Conservation (phyloP, 2,329 filamentous ascomycete species). For the Fusarium azukiicola region DNA sequence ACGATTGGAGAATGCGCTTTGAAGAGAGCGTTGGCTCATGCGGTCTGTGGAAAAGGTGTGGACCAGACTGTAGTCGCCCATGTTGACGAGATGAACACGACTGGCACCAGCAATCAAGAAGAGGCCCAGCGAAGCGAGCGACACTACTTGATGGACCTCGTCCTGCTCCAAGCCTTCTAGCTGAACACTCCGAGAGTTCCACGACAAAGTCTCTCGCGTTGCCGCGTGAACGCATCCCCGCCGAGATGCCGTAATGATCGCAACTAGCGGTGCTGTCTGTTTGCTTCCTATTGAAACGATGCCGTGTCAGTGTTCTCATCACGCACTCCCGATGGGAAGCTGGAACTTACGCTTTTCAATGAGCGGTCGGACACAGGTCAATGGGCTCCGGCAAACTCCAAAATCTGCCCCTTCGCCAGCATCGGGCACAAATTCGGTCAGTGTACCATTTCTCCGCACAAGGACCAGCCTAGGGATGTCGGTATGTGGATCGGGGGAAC, state of each 20-base stretch:
- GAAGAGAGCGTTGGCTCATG: conserved; percentile 79
- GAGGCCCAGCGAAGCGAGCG: conserved; percentile 77
- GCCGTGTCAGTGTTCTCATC: conserved; percentile 3
- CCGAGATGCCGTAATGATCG: conserved; percentile 70
- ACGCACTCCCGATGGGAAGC: neutral
- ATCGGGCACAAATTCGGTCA: conserved; percentile 78
- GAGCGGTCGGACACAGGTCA: conserved; percentile 73
- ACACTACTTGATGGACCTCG: conserved; percentile 75
- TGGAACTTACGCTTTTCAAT: conserved; percentile 67
- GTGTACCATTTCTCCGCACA: conserved; percentile 81
- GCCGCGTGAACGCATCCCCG: conserved; percentile 74
- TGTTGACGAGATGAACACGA: conserved; percentile 78
- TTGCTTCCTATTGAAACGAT: conserved; percentile 32
- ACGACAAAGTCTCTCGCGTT: conserved; percentile 65
- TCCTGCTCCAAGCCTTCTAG: conserved; percentile 70
- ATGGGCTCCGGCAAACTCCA: conserved; percentile 73
- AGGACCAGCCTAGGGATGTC: conserved; percentile 75
- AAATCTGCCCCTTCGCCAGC: conserved; percentile 65
- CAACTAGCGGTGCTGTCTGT: conserved; percentile 38
- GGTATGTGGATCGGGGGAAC: conserved; percentile 60
- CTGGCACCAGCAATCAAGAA: conserved; percentile 80
- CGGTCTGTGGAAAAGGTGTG: conserved; percentile 80
- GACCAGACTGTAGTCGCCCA: conserved; percentile 70
- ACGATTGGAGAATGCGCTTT: conserved; percentile 75
- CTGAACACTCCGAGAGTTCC: conserved; percentile 72